A percentile compares a stretch with the other conserved stretches of the same genome.
These are phyloP conservation scores for Theobroma cacao DNA, from an alignment of 345 rosid genomes.

Conservation along the genomic window DNA sequence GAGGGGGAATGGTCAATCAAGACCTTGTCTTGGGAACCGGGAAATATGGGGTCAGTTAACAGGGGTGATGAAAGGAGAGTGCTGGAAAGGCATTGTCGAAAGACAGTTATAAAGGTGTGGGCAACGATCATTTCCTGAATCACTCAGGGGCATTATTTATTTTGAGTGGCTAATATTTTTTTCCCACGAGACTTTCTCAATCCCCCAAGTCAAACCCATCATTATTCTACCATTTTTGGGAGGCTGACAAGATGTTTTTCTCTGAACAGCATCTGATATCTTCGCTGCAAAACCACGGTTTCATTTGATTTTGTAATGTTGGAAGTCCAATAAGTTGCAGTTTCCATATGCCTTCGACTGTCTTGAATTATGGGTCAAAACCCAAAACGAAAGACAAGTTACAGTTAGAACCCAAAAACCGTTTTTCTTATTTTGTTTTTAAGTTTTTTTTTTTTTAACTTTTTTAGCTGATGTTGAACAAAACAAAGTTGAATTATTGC, in stretches of 20 bases:
- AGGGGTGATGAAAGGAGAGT: neutral
- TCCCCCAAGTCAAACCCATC: neutral
- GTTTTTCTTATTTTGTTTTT: too few relatives aligned
- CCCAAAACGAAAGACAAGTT: too few relatives aligned
- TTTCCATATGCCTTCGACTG: too few relatives aligned
- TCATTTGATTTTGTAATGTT: too few relatives aligned
- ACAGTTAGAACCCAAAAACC: too few relatives aligned
- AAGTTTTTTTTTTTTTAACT: too few relatives aligned
- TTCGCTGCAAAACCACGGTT: too few relatives aligned
- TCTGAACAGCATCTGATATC: too few relatives aligned
- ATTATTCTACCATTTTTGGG: neutral
- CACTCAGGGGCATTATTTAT: neutral
- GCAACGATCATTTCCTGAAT: conserved; percentile 11
- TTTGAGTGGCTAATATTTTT: neutral
- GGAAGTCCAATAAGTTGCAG: too few relatives aligned
- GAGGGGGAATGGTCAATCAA: neutral
- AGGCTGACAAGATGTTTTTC: neutral
- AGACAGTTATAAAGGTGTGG: neutral
- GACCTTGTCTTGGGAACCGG: conserved; percentile 1
- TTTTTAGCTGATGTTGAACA: too few relatives aligned
- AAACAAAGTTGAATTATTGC: neutral
- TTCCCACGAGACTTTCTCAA: neutral
- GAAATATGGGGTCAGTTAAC: conserved; percentile 10
- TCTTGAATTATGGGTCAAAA: too few relatives aligned
- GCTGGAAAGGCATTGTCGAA: neutral